Conservation (phyloP, 2,329 filamentous ascomycete genomes). For the Thielaviopsis euricoi region DNA sequence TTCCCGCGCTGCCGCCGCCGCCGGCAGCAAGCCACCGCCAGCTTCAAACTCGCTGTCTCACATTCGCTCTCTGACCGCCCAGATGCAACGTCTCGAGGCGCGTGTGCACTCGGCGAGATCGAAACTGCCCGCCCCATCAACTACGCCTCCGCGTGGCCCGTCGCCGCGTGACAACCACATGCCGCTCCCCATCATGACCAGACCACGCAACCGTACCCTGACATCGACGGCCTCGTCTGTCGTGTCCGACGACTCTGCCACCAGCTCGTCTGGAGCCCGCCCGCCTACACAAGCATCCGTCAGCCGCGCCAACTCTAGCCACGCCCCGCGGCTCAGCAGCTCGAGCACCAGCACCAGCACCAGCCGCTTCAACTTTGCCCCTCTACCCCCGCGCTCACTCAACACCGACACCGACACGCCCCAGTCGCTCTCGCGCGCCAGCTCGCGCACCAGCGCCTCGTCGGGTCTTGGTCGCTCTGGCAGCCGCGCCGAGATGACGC, state of each 20-base stretch:
- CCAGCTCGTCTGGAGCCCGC: constrained; percentile 25
- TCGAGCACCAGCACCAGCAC: constrained; percentile 47
- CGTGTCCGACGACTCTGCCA: constrained; percentile 31
- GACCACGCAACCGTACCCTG: constrained; percentile 51
- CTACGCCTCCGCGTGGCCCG: constrained; percentile 53
- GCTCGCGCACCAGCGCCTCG: constrained; percentile 51
- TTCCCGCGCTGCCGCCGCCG: constrained; percentile 31
- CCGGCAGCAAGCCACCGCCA: constrained; percentile 35
- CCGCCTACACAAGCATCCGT: constrained; percentile 12
- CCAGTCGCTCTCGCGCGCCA: constrained; percentile 42
- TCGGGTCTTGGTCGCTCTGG: constrained; percentile 33
- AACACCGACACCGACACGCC: constrained; percentile 23
- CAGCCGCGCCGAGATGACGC: constrained; percentile 38
- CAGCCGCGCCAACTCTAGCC: constrained; percentile 23
- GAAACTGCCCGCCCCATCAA: constrained; percentile 68
- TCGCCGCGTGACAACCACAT: constrained; percentile 49
- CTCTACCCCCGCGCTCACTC: constrained; percentile 39
- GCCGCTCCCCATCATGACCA: constrained; percentile 44
- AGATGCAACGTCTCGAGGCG: constrained; percentile 93
- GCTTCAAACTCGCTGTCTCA: constrained; percentile 66
- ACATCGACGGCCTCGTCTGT: constrained; percentile 34
- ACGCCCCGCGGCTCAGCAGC: constrained; percentile 42
- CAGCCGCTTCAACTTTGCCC: constrained; percentile 46
- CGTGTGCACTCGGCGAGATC: constrained; percentile 83
- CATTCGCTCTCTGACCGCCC: constrained; percentile 82